A percentile compares a stretch with the other conserved stretches of the same genome.
phyloP scores from a whole-genome alignment of 2,329 filamentous ascomycete species.

The Penicillium sp. region DNA sequence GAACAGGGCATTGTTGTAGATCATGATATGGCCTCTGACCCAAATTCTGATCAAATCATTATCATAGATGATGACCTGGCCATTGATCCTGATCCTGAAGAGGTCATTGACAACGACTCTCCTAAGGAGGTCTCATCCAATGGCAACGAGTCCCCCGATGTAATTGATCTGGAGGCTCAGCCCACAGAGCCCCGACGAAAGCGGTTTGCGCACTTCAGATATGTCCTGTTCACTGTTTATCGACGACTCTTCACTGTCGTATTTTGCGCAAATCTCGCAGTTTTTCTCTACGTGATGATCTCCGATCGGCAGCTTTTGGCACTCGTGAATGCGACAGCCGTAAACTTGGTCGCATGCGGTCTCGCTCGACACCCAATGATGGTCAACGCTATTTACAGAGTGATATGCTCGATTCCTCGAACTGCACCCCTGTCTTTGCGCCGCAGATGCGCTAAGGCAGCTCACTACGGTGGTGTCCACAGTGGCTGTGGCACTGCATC shows the following conservation, averaged over 20 bases:
- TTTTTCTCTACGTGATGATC: conserved; percentile 38
- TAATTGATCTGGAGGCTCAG: conserved; percentile 14
- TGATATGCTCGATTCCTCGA: conserved; percentile 46
- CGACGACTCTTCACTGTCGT: conserved; percentile 43
- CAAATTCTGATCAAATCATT: not conserved
- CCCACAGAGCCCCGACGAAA: conserved; percentile 9
- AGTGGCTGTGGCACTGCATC: conserved; percentile 50
- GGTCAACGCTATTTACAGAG: conserved; percentile 50
- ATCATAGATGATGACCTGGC: too few species aligned
- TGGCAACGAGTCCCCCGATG: not conserved
- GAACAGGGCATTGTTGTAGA: conserved; percentile 6
- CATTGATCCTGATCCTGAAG: not conserved
- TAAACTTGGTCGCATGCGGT: conserved; percentile 48
- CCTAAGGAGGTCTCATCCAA: conserved; percentile 1
- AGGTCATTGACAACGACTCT: not conserved
- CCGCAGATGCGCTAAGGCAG: conserved; percentile 49
- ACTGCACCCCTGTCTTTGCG: conserved; percentile 47
- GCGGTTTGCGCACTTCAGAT: conserved; percentile 13
- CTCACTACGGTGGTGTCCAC: conserved; percentile 54
- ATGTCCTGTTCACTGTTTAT: conserved; percentile 31
- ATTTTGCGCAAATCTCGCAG: conserved; percentile 38
- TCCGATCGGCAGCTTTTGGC: conserved; percentile 34
- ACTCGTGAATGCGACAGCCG: conserved; percentile 43
- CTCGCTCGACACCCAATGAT: conserved; percentile 53
- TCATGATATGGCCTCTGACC: not conserved